These are phyloP conservation scores for Sanghuangporus weigelae DNA, from an alignment of 1,284 basidiomycete species.

Conservation along the genomic window DNA sequence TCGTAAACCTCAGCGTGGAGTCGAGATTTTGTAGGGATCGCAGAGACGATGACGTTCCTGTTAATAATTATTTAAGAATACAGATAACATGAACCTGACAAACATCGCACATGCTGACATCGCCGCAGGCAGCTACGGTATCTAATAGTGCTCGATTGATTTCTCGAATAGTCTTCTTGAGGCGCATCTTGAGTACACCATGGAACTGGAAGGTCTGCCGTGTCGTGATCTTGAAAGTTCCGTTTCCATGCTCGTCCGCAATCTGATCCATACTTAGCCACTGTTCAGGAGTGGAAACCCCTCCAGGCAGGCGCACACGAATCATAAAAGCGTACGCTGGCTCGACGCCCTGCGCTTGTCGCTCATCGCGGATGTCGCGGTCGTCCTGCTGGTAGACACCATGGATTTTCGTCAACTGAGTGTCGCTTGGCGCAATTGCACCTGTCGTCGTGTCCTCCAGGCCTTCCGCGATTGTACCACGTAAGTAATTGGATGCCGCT, in stretches of 20 bases:
- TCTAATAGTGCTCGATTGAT: constrained; percentile 93
- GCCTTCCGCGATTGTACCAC: constrained; percentile 93
- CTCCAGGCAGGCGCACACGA: constrained; percentile 92
- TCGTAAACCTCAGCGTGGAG: constrained; percentile 84
- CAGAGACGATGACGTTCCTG: constrained; percentile 90
- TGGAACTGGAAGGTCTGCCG: constrained; percentile 99
- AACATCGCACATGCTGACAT: constrained; percentile 80
- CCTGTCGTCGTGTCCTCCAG: constrained; percentile 86
- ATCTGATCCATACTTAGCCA: constrained; percentile 97
- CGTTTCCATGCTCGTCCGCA: constrained; percentile 90
- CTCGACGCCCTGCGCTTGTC: constrained; percentile 89
- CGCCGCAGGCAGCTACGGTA: constrained; percentile 97
- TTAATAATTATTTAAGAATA: constrained; percentile 17
- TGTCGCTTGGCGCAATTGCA: constrained; percentile 85
- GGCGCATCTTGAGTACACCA: constrained; percentile 93
- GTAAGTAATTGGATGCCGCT: constrained; percentile 90
- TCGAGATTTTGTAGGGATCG: constrained; percentile 83
- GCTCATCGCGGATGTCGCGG: constrained; percentile 96
- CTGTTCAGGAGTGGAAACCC: constrained; percentile 88
- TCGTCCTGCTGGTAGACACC: constrained; percentile 98
- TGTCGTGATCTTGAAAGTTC: constrained; percentile 97
- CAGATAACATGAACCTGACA: constrained; percentile 5
- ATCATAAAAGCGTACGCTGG: constrained; percentile 99
- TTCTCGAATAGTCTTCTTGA: constrained; percentile 95
- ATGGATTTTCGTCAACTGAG: constrained; percentile 98